Evolutionary conservation across 2,329 filamentous ascomycete species (phyloP).

Genomic region (Daldinia sp.): DNA sequence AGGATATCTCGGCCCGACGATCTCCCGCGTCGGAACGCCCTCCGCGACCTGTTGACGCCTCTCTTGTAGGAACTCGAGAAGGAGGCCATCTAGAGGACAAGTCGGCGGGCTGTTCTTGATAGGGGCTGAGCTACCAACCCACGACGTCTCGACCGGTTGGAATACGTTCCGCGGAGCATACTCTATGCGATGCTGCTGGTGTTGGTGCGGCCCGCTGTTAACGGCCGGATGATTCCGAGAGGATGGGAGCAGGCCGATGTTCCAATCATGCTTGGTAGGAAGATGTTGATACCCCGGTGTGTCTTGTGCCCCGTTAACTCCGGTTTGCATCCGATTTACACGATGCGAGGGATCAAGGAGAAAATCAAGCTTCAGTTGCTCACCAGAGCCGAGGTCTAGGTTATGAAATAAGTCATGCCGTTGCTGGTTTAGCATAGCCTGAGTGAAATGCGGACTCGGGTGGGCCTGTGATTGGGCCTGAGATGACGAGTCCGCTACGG

Average conservation of each 20-base stretch:
- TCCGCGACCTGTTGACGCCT: constrained; percentile 71
- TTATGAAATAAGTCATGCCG: constrained; percentile 61
- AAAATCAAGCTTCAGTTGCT: constrained; percentile 77
- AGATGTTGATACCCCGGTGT: constrained; percentile 54
- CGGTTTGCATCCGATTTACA: constrained; percentile 60
- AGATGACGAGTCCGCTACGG: constrained; percentile 42
- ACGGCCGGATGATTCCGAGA: constrained; percentile 3
- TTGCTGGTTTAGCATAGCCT: constrained; percentile 55
- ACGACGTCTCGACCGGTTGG: constrained; percentile 19
- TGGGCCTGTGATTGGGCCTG: constrained; percentile 43
- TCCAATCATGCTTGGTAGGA: constrained; percentile 62
- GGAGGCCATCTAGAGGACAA: constrained; percentile 79
- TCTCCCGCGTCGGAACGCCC: constrained; percentile 68
- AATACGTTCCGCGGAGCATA: constrained; percentile 18
- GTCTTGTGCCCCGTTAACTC: constrained; percentile 58
- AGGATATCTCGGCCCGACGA: constrained; percentile 81
- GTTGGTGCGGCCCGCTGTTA: constrained; percentile 11
- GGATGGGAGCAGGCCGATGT: constrained; percentile 37
- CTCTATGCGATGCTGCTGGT: constrained; percentile 31
- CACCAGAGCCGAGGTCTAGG: constrained; percentile 65
- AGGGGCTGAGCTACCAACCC: constrained; percentile 45
- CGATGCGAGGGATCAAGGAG: constrained; percentile 70
- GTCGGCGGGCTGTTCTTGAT: constrained; percentile 72
- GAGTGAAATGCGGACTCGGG: constrained; percentile 41
- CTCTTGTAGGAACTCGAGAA: constrained; percentile 80